Base-by-base conservation (phyloP, 495 filamentous ascomycete genomes). In the Hypomontagnella monticulosa region DNA sequence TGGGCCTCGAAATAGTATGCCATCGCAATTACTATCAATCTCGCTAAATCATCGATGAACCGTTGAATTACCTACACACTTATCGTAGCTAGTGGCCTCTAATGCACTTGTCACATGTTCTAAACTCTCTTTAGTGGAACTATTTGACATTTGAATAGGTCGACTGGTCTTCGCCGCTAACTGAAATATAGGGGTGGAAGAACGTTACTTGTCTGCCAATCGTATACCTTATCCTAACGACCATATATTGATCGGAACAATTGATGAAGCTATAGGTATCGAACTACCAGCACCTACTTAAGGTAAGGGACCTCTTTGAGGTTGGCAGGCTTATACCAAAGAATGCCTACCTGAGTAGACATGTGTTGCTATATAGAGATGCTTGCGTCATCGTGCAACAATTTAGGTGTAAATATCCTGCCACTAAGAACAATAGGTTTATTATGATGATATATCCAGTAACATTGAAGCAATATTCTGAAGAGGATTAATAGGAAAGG, bases 361-460 rank as follows among this genome's bases (percentile, higher is more conserved):
- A 33, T 49, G 20, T 49, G 12, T 34, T 33, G 46, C n/a, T 16
- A 34, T 33, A 27, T 8, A 27, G 30, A 36, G n/a, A 52, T n/a
- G 58, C 58, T 63, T 67, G 58, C 65, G 65, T 63, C 53, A 67
- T 67, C 23, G 48, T 50, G 18, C 30, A 30, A 67, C 47, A 9
- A 58, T 59, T 52, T 67, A 63, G 47, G 58, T 62, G 44, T 42
- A 30, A 33, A 34, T 20, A 36, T 33, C 33, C 33, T 33, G 15
- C 40, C 12, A 32, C 19, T 47, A 27, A 20, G 3, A 41, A 9
- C 53, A n/a, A n/a, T 41, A 14, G 23, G n/a, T 53, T 62, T 43
- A 20, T 47, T 18, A 14, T 58, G 27, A 23, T 58, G 34, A 7
- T 34, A 36, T 33, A 34, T 36, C 15, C 6, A 6, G 23, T 27